Base-by-base conservation (phyloP, 352 stramenopile species). In the Phytopythium sindhum region DNA sequence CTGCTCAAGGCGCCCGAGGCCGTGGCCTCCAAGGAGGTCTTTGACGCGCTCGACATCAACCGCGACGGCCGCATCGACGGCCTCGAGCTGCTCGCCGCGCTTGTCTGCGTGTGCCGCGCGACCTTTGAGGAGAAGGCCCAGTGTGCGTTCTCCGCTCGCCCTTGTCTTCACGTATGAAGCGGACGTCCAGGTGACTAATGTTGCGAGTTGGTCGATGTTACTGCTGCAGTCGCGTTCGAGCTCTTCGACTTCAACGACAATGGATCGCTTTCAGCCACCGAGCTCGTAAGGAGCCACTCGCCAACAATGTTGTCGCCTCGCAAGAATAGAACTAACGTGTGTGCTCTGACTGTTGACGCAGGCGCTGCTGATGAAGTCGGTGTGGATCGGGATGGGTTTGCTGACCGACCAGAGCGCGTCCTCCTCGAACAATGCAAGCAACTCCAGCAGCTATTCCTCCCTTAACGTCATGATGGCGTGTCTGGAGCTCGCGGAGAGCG, bases 231-330 rank as follows among this genome's bases (percentile, higher is more conserved):
- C 63, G 78, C 79, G 1, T 91, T 91, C 61, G 79, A 88, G 33
- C 66, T 91, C 21, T 91, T 89, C 48, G 86, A 95, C 62, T 93
- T 93, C 67, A 91, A 93, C 57, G 62, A 74, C 52, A 93, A 91
- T 63, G 83, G 81, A 4, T 90, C 77, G 29, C 66, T 95, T 14
- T 93, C 84, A 14, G 63, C 83, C 37, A 86, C 82, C 1, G 86
- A 95, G 61, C 69, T 93, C 54, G 80, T 89, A 44, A 12, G 70
- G 21, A 5, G 15, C 15, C 21, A 8, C 19, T 50, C 0, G 42
- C 10, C 19, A 15, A 4, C 11, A 14, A 19, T n/a, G 6, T 23
- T 21, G n/a, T 5, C 5, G 17, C 9, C 21, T 57, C 23, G 28
- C 12, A n/a, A 10, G 14, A 26, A n/a, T 0, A 31, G n/a, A 44